Evolutionary conservation across 1,284 basidiomycete genomes (phyloP), one percentile per base, ranked within the genome.

Genomic region (Pascua sp.): DNA sequence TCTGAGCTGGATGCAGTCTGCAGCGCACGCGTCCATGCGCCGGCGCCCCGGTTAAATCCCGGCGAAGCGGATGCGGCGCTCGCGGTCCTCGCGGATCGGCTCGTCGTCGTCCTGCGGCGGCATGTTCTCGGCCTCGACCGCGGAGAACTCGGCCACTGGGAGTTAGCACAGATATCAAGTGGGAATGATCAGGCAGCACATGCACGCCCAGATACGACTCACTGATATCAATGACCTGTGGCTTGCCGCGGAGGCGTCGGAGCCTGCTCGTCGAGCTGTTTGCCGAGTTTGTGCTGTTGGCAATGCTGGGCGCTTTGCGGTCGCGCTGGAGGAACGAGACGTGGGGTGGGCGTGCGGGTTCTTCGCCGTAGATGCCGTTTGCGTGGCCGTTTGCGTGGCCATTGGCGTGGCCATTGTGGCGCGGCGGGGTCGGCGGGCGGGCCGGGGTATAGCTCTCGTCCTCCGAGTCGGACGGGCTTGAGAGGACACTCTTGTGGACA

Each of bases 61-160:
- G 1, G 67, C 71, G 47, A 73, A 73, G 39, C 71, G 62, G 54
- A 73, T 71, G 5, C 61, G 64, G 13, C 67, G 51, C 24, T 68
- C 63, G 47, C 71, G 60, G 52, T 69, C 62, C 24, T 71, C 68
- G 32, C 62, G 61, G 53, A 73, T 65, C 16, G 61, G 66, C 47
- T 67, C 66, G 43, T 67, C 66, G 12, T 56, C 61, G n/a, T 47
- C 49, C 11, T 38, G 42, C 1, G 46, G 51, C 32, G 61, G 56
- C 51, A 49, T 56, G 49, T 42, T 41, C 47, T 62, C 66, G 17
- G 59, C 63, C 48, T 65, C 63, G 41, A 59, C 40, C 13, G 62
- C 58, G 46, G 53, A 61, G 49, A 69, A 66, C 55, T 73, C 71
- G 47, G 67, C 59, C 67, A 69, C 62, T 64, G 51, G 11, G 36